Evolutionary conservation across 768 basidiomycete species (phyloP).

Genomic region (Pisolithus albus): DNA sequence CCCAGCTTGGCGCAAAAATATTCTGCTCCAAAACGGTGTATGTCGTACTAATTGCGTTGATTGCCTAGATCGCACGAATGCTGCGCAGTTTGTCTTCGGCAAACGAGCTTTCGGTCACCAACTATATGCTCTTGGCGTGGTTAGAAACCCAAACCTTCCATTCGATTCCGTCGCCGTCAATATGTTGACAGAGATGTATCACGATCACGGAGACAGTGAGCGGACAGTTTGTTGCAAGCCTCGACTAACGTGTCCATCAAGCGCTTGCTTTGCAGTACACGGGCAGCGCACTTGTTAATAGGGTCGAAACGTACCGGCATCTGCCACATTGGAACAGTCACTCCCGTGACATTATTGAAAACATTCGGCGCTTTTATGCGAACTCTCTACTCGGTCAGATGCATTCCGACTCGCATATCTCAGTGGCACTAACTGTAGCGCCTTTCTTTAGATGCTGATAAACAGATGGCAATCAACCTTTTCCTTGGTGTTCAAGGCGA

Average conservation of each 20-base stretch:
- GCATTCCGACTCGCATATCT: not conserved
- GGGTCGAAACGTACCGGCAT: conserved; percentile 91
- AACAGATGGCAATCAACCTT: conserved; percentile 95
- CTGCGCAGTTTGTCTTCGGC: conserved; percentile 94
- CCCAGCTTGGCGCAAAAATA: conserved; percentile 49
- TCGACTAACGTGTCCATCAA: conserved; percentile 23
- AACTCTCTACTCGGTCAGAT: conserved; percentile 78
- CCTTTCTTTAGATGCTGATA: conserved; percentile 72
- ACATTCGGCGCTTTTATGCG: conserved; percentile 89
- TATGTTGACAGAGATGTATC: conserved; percentile 98
- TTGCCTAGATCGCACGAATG: conserved; percentile 93
- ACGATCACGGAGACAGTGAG: conserved; percentile 93
- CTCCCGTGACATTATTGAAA: conserved; percentile 93
- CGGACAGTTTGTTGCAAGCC: conserved; percentile 2
- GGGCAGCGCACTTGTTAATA: conserved; percentile 91
- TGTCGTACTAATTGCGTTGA: conserved; percentile 96
- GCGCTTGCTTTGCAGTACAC: conserved; percentile 96
- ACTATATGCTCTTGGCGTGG: conserved; percentile 87
- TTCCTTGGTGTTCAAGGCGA: conserved; percentile 72
- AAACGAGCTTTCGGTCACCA: conserved; percentile 94
- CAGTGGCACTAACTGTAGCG: conserved; percentile 2
- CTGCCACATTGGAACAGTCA: conserved; percentile 98
- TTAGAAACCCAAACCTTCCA: conserved; percentile 75
- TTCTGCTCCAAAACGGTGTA: conserved; percentile 85
- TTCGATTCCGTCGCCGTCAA: conserved; percentile 95